Conservation (phyloP, 805 yeast genomes). For the Kuraishia capsulata region DNA sequence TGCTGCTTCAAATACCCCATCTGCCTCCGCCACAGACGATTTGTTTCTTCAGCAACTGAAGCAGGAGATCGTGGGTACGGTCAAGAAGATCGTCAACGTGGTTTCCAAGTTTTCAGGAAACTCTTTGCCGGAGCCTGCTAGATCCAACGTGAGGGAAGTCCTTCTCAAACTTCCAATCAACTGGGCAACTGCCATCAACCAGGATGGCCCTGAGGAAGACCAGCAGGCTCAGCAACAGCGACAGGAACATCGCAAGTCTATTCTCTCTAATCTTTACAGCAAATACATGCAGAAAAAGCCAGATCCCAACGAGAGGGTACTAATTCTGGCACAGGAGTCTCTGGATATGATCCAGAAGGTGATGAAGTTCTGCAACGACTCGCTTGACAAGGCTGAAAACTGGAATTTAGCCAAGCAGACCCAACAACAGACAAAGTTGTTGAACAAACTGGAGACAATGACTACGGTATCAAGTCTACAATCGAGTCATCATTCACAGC, state of each 20-base stretch:
- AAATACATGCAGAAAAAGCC: slow-evolving; percentile 7
- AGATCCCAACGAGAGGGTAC: slow-evolving; percentile 58
- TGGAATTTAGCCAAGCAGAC: slow-evolving; percentile 41
- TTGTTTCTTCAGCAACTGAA: slow-evolving; percentile 38
- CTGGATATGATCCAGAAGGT: slow-evolving; percentile 79
- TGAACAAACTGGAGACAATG: slow-evolving; percentile 14
- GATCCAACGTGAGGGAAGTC: slow-evolving; percentile 72
- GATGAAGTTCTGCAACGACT: slow-evolving; percentile 77
- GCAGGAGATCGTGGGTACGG: slow-evolving; percentile 79
- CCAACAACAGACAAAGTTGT: slow-evolving; percentile 17
- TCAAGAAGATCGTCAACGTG: slow-evolving; percentile 77
- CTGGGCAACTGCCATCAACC: slow-evolving; percentile 37
- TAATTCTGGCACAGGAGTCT: slow-evolving; percentile 82
- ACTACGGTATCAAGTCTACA: not conserved
- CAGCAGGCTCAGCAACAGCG: slow-evolving; percentile 3
- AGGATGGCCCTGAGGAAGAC: slow-evolving; percentile 17
- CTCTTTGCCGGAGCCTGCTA: slow-evolving; percentile 68
- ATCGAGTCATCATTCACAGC: too few relatives aligned
- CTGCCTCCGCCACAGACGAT: not conserved
- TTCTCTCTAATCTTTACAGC: slow-evolving; percentile 16
- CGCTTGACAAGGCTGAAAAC: slow-evolving; percentile 72
- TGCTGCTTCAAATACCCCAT: slow-evolving; percentile 2
- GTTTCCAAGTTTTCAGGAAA: slow-evolving; percentile 79
- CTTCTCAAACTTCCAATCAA: slow-evolving; percentile 66
- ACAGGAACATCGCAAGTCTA: slow-evolving; percentile 2